Base-by-base conservation (phyloP, 306 rosid species). In the Gastrolobium bilobum region DNA sequence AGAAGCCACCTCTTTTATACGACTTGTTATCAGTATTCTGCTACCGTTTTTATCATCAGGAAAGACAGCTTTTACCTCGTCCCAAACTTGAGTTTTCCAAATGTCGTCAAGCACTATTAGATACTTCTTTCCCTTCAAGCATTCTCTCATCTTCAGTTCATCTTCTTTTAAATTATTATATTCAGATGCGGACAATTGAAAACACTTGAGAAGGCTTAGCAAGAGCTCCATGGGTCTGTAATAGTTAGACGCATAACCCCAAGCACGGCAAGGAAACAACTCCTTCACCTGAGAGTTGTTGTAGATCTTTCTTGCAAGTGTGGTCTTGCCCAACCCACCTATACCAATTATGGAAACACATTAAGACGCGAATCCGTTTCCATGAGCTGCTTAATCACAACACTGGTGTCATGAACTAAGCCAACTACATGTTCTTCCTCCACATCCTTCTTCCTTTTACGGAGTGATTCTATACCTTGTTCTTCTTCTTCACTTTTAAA, bases 281-380 rank as follows among this genome's bases (percentile, higher is more conserved):
- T 13, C 3, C 0, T 29, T 7, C 0, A 81, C 60, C 11, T 6
- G 2, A 20, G 56, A 3, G 14, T 10, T 56, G 10, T 56, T 78
- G 3, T 42, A 78, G 6, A 78, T 33, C 68, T 67, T 78, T 10
- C 60, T 0, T 0, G 76, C 75, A 43, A 68, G 82, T 40, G 84
- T 81, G 54, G 80, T 73, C 38, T 81, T 81, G 0, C 84, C 84
- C n/a, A 42, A 13, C 3, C 80, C 84, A 33, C 76, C 75, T 63
- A 65, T 73, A 6, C 80, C 80, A 0, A 37, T 13, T 48, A 81
- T 73, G 31, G 79, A 38, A 67, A 68, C 54, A 7, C 56, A 0
- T 29, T 33, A 2, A 0, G 63, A 0, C 4, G 3, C 5, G 31
- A 4, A 29, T 0, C 33, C 0, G 2, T 7, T 13, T 57, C 47